Evolutionary conservation across 495 filamentous ascomycete genomes (phyloP).

Genomic region (Aeminium ludgeri): DNA sequence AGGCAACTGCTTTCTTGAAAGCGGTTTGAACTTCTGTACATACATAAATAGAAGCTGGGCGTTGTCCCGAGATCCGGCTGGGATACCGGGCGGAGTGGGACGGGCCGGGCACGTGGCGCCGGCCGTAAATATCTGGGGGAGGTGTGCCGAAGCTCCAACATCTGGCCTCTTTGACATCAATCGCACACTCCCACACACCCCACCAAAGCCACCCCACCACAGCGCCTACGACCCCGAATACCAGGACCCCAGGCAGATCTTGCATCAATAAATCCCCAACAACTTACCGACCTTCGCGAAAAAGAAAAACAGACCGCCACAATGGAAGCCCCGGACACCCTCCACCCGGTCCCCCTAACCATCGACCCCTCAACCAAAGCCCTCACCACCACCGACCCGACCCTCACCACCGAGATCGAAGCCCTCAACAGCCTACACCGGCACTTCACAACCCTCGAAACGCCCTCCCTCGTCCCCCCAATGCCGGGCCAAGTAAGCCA

Average conservation of each 20-base stretch:
- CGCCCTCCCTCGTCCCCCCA: constrained; percentile 32
- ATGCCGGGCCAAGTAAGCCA: constrained; percentile 69
- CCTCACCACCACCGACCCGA: constrained; percentile 21
- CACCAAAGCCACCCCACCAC: too few species aligned
- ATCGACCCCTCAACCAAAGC: constrained; percentile 65
- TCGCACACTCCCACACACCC: too few species aligned
- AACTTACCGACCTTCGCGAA: neutral
- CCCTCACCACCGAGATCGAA: constrained; percentile 20
- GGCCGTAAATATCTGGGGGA: too few species aligned
- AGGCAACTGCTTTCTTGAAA: too few species aligned
- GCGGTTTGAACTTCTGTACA: too few species aligned
- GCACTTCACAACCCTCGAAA: constrained; percentile 21
- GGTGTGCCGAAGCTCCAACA: too few species aligned
- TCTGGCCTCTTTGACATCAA: too few species aligned
- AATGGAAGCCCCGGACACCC: constrained; percentile 40
- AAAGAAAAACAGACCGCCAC: neutral
- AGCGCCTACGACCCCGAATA: too few species aligned
- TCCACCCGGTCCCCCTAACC: constrained; percentile 62
- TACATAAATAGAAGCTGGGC: too few species aligned
- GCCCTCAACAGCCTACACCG: constrained; percentile 26
- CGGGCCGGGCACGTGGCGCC: too few species aligned
- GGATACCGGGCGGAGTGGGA: too few species aligned
- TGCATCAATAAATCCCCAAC: neutral
- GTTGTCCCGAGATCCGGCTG: too few species aligned
- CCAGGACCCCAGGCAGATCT: neutral